phyloP scores from a whole-genome alignment of 1,139 yeast species.

The Neolecta irregularis region DNA sequence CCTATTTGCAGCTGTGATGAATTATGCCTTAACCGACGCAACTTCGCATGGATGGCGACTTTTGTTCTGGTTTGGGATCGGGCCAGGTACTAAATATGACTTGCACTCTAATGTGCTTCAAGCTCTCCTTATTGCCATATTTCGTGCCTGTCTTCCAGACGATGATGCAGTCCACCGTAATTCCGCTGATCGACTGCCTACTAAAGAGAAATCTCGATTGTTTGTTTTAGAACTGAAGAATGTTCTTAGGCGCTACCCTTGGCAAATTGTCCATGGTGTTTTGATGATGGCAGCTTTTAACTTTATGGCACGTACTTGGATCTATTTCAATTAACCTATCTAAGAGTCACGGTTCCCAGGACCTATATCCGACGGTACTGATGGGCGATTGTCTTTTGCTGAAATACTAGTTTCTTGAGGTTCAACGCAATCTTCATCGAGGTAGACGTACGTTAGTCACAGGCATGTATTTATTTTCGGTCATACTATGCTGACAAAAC shows the following conservation, averaged over 20 bases:
- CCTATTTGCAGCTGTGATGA: constrained; percentile 42
- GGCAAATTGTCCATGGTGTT: constrained; percentile 34
- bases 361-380: constrained; percentile 61
- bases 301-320: constrained; percentile 51
- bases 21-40: constrained; percentile 46
- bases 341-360: constrained; percentile 60
- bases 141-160: constrained; percentile 45
- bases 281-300: constrained; percentile 49
- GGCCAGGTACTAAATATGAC: too few relatives aligned
- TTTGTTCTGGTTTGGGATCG: constrained; percentile 66
- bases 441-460: too few relatives aligned
- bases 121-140: constrained; percentile 40
- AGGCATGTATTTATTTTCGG: too few relatives aligned
- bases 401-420: too few relatives aligned
- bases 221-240: constrained; percentile 20
- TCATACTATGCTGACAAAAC: too few relatives aligned
- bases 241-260: constrained; percentile 26
- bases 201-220: constrained; percentile 8
- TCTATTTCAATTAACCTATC: too few relatives aligned
- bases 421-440: too few relatives aligned
- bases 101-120: too few relatives aligned
- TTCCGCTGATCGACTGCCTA: too few relatives aligned
- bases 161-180: constrained; percentile 46
- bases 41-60: constrained; percentile 54
- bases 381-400: too few relatives aligned